phyloP scores from a whole-genome alignment of 257 asterid genomes.

The Scutellaria minor region DNA sequence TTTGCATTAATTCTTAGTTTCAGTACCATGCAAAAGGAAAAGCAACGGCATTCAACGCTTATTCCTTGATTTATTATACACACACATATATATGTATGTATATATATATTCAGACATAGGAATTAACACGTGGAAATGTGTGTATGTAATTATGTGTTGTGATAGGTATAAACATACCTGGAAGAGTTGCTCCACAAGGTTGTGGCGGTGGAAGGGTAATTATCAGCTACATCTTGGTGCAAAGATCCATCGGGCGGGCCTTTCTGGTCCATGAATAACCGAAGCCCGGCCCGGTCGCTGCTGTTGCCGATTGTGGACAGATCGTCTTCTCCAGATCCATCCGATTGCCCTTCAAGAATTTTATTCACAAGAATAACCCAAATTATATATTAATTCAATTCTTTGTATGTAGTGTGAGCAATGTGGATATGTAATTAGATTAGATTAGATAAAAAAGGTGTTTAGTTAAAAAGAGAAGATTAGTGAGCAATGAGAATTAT shows the following conservation, averaged over 20 bases:
- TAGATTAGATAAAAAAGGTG: background rate
- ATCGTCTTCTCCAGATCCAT: slow-evolving; percentile 91
- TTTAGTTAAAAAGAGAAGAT: background rate
- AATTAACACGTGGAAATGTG: background rate
- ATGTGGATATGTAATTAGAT: background rate
- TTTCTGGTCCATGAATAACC: slow-evolving; percentile 57
- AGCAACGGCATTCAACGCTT: slow-evolving; percentile 34
- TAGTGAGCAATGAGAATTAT: slow-evolving; percentile 20
- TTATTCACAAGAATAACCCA: too few species aligned
- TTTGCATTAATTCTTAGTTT: slow-evolving; percentile 42
- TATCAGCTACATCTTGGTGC: slow-evolving; percentile 41
- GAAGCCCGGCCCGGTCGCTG: slow-evolving; percentile 43
- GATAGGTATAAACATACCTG: slow-evolving; percentile 43
- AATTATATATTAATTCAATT: too few species aligned
- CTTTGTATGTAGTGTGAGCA: too few species aligned
- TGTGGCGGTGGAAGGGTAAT: slow-evolving; percentile 51
- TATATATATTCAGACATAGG: background rate
- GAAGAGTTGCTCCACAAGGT: slow-evolving; percentile 91
- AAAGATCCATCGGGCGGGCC: slow-evolving; percentile 57
- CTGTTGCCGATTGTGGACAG: slow-evolving; percentile 60
- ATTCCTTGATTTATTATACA: slow-evolving; percentile 14
- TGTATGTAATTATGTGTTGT: background rate
- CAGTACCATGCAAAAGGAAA: slow-evolving; percentile 72
- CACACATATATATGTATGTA: too few species aligned
- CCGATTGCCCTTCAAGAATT: slow-evolving; percentile 60